Conservation (phyloP, 129 eudicot species). For the Helianthus annuus region HanXRQr2.0-SUNRISE NC_035443.2:105031081-105031580, state of each 20-base stretch:
- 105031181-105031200: constrained; percentile 93
- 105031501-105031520: constrained; percentile 88
- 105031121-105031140: constrained; percentile 9
- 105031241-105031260: constrained; percentile 66
- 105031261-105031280: constrained; percentile 64
- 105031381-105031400: neutral
- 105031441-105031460: constrained; percentile 91
- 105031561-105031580: constrained; percentile 78
- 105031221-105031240: constrained; percentile 66
- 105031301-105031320: constrained; percentile 82
- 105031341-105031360: neutral
- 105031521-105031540: constrained; percentile 94
- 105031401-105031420: constrained; percentile 91
- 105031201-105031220: constrained; percentile 73
- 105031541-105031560: constrained; percentile 99
- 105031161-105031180: constrained; percentile 27
- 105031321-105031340: constrained; percentile 55
- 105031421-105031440: constrained; percentile 87
- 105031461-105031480: constrained; percentile 68
- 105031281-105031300: constrained; percentile 71
- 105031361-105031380: neutral
- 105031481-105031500: constrained; percentile 68
- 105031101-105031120: constrained; percentile 38
- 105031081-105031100: constrained; percentile 96
- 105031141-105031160: neutral